Conservation (phyloP, 1,139 yeast species). For the Saccharomycopsis hybrid region DNA sequence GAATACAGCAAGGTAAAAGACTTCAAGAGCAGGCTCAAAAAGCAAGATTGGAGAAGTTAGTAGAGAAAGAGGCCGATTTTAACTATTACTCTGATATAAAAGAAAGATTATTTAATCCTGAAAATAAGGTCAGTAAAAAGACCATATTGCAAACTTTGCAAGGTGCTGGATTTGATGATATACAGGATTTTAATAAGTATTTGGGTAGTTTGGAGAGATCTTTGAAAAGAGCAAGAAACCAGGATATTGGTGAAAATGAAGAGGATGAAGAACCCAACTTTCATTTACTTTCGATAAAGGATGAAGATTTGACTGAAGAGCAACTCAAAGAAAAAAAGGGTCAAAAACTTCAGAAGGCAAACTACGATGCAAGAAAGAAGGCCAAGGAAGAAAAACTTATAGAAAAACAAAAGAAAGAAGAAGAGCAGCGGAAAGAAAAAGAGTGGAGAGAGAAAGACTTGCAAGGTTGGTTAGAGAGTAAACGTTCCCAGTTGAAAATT, state of each 20-base stretch:
- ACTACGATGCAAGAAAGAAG: conserved; percentile 80
- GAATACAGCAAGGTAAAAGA: conserved; percentile 81
- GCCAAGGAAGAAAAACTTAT: conserved; percentile 75
- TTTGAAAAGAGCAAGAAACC: conserved; percentile 59
- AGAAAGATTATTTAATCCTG: conserved; percentile 43
- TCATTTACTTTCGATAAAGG: conserved; percentile 79
- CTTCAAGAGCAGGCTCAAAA: conserved; percentile 91
- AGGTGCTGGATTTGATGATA: conserved; percentile 73
- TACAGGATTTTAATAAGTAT: conserved; percentile 65
- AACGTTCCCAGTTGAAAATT: conserved; percentile 54
- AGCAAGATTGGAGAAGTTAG: conserved; percentile 70
- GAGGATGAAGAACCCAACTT: conserved; percentile 57
- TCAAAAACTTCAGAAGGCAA: conserved; percentile 77
- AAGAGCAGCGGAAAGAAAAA: conserved; percentile 55
- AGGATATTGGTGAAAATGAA: conserved; percentile 52
- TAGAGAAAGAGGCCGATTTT: conserved; percentile 75
- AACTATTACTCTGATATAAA: conserved; percentile 60
- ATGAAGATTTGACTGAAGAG: conserved; percentile 73
- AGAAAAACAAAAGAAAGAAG: conserved; percentile 43
- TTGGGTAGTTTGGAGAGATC: conserved; percentile 61
- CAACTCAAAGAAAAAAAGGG: conserved; percentile 81
- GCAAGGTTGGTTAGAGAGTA: conserved; percentile 71
- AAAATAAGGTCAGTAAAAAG: conserved; percentile 36
- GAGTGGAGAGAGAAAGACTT: conserved; percentile 75
- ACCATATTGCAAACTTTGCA: conserved; percentile 44